Conservation (phyloP, 2,329 filamentous ascomycete species). For the Talaromyces piceae region DNA sequence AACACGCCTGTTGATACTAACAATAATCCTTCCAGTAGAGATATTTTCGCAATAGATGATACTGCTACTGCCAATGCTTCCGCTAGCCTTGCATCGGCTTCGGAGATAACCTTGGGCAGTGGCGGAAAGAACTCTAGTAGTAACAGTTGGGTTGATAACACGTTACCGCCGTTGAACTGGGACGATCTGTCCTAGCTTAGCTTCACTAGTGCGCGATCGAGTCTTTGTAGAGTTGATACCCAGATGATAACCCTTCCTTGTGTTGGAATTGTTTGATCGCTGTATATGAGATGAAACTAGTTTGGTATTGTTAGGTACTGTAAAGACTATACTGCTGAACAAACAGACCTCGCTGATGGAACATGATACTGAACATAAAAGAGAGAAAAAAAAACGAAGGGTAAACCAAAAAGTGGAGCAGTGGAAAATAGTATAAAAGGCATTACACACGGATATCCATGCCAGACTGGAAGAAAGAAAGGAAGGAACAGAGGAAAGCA, state of each 20-base stretch:
- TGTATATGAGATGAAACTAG: not conserved
- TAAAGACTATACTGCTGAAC: not conserved
- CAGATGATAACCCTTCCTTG: slow-evolving; percentile 2
- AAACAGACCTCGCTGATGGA: not conserved
- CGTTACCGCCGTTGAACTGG: slow-evolving; percentile 34
- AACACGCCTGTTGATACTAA: slow-evolving; percentile 8
- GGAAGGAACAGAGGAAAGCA: too few species aligned
- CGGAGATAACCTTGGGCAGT: not conserved
- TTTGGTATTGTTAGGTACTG: not conserved
- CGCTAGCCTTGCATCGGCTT: not conserved
- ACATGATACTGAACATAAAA: not conserved
- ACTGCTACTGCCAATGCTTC: not conserved
- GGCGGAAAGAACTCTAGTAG: not conserved
- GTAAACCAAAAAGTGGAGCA: too few species aligned
- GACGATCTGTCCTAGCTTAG: slow-evolving; percentile 24
- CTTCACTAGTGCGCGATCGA: too few species aligned
- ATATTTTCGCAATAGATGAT: not conserved
- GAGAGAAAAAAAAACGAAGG: too few species aligned
- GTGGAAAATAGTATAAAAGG: not conserved
- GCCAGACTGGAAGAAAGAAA: not conserved
- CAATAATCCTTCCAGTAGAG: slow-evolving; percentile 5
- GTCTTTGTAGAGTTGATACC: too few species aligned
- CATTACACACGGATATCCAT: not conserved
- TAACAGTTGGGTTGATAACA: slow-evolving; percentile 29
- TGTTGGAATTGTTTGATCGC: not conserved